These are phyloP conservation scores for Naganishia vaughanmartiniae DNA, from an alignment of 768 basidiomycete species.

Conservation along the genomic window DNA sequence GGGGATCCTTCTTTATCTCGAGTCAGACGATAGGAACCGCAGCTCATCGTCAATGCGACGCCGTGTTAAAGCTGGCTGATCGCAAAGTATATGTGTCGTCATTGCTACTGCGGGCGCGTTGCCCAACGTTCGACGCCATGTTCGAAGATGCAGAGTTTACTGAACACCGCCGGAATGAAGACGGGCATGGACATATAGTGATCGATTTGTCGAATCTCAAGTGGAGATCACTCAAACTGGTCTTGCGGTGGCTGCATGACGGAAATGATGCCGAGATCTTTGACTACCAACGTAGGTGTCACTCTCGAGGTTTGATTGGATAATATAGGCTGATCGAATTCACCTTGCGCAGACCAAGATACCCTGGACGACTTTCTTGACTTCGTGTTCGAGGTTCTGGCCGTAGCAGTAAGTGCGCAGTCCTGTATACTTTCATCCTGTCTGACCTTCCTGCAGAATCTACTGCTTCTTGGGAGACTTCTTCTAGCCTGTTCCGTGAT, in stretches of 20 bases:
- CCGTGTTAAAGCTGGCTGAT: constrained; percentile 70
- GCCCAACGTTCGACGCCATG: constrained; percentile 76
- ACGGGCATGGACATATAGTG: constrained; percentile 58
- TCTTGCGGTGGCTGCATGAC: constrained; percentile 73
- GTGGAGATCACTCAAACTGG: constrained; percentile 72
- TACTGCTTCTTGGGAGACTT: constrained; percentile 81
- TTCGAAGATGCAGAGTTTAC: constrained; percentile 85
- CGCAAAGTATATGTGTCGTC: constrained; percentile 67
- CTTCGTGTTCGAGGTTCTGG: constrained; percentile 81
- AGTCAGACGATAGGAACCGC: constrained; percentile 33
- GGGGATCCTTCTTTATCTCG: constrained; percentile 58
- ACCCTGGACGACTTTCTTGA: constrained; percentile 74
- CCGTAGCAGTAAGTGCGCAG: constrained; percentile 65
- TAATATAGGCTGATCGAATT: constrained; percentile 6
- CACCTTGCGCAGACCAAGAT: constrained; percentile 59
- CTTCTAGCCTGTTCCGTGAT: constrained; percentile 76
- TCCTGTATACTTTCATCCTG: background rate
- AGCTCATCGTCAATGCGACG: constrained; percentile 56
- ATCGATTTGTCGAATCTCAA: constrained; percentile 70
- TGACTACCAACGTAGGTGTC: constrained; percentile 62
- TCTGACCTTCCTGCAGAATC: constrained; percentile 60
- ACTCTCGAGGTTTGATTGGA: background rate
- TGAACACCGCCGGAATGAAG: constrained; percentile 58
- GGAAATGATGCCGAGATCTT: constrained; percentile 70
- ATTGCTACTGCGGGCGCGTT: constrained; percentile 72